Evolutionary conservation across 768 basidiomycete genomes (phyloP).

Genomic region (Dioszegia crocea): DNA sequence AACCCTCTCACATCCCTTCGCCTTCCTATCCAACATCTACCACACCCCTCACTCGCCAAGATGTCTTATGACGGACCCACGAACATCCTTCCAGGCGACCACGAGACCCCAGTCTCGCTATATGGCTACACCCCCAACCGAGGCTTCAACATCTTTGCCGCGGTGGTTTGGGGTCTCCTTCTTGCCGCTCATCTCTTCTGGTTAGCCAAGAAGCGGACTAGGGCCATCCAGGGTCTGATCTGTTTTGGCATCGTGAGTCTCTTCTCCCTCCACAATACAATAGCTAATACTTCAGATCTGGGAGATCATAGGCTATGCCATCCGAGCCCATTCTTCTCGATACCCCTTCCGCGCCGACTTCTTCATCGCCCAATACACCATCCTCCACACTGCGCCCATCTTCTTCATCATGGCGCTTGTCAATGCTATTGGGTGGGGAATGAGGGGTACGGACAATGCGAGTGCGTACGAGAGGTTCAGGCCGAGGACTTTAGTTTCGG

Average conservation of each 20-base stretch:
- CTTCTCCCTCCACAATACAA: not conserved
- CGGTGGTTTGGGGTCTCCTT: conserved; percentile 9
- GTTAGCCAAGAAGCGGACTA: conserved; percentile 13
- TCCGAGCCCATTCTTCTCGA: not conserved
- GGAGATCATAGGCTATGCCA: conserved; percentile 10
- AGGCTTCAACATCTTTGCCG: conserved; percentile 16
- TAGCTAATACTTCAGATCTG: conserved; percentile 3
- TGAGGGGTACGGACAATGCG: conserved; percentile 7
- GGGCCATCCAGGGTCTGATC: conserved; percentile 5
- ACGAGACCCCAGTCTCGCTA: conserved; percentile 1
- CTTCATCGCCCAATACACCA: conserved; percentile 12
- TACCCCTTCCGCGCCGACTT: conserved; percentile 7
- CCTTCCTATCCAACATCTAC: not conserved
- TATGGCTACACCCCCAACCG: conserved; percentile 11
- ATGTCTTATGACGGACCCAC: conserved; percentile 6
- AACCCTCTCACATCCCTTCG: not conserved
- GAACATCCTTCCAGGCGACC: not conserved
- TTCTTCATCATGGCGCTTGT: conserved; percentile 15
- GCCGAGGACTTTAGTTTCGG: not conserved
- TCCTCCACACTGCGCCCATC: conserved; percentile 8
- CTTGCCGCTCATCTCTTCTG: conserved; percentile 2
- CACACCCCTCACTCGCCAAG: not conserved
- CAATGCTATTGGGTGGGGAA: conserved; percentile 9
- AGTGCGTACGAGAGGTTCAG: conserved; percentile 4
- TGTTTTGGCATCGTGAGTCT: conserved; percentile 4